phyloP scores from a whole-genome alignment of 768 basidiomycete species.

The Russula emetica region DNA sequence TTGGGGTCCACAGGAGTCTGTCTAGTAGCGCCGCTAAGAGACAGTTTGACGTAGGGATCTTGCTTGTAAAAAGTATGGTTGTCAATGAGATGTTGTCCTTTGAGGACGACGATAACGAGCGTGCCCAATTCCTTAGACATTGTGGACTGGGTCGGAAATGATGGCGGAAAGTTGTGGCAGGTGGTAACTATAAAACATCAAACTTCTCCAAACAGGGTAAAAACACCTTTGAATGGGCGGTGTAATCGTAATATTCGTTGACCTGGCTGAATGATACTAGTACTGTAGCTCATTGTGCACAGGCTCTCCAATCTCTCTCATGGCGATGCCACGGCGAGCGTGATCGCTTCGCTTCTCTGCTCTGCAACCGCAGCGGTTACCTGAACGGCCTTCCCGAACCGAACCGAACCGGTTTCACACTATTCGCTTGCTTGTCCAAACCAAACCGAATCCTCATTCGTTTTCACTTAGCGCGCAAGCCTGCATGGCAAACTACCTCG shows the following conservation, averaged over 20 bases:
- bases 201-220: not conserved
- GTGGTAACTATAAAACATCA: not conserved
- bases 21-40: slow-evolving; percentile 56
- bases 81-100: slow-evolving; percentile 78
- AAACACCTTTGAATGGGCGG: not conserved
- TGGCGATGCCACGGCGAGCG: too few species aligned
- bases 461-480: too few species aligned
- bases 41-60: slow-evolving; percentile 73
- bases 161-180: not conserved
- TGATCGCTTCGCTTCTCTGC: too few species aligned
- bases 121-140: slow-evolving; percentile 54
- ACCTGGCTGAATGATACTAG: not conserved
- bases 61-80: slow-evolving; percentile 87
- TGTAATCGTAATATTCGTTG: not conserved
- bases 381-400: too few species aligned
- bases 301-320: too few species aligned
- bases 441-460: not conserved
- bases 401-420: too few species aligned
- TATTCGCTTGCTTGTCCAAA: too few species aligned
- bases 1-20: slow-evolving; percentile 71
- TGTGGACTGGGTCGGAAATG: not conserved
- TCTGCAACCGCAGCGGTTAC: too few species aligned
- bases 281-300: not conserved
- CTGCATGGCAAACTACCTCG: too few species aligned
- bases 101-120: slow-evolving; percentile 78